Percentiles rank a stretch among this genome's conserved stretches.
Conservation (phyloP, 495 filamentous ascomycete genomes). For the Tuber microsphaerosporum region DNA sequence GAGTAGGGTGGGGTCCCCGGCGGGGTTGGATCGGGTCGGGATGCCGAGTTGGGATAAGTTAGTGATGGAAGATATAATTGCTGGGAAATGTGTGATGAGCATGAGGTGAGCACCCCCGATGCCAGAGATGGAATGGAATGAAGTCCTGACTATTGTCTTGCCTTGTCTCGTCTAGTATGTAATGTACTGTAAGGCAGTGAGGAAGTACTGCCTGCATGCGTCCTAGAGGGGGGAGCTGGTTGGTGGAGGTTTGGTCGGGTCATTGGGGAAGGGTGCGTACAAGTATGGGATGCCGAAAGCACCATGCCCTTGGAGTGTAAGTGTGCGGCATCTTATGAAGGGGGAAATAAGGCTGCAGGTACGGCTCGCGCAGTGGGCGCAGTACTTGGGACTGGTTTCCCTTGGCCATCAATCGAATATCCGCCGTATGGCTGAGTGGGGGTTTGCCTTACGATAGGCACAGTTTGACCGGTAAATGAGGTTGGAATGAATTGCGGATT, state of each 20-base stretch:
- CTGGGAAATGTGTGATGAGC: background rate
- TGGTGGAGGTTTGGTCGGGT: background rate
- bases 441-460: background rate
- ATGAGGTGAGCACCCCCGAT: background rate
- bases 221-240: background rate
- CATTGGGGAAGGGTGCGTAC: background rate
- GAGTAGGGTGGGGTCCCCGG: background rate
- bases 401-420: background rate
- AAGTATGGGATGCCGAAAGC: background rate
- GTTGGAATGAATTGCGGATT: background rate
- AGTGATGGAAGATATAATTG: background rate
- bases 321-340: background rate
- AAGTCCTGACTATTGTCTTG: background rate
- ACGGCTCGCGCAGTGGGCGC: background rate
- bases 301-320: background rate
- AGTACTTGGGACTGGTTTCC: background rate
- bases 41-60: background rate
- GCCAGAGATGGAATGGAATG: background rate
- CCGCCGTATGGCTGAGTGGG: background rate
- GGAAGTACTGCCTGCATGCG: background rate
- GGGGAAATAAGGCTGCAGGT: conserved; percentile 2
- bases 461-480: background rate
- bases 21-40: background rate
- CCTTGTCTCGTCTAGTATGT: background rate
- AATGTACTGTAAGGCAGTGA: background rate